These are phyloP conservation scores for Candida sojae DNA, from an alignment of 1,139 yeast genomes.

Conservation along the genomic window DNA sequence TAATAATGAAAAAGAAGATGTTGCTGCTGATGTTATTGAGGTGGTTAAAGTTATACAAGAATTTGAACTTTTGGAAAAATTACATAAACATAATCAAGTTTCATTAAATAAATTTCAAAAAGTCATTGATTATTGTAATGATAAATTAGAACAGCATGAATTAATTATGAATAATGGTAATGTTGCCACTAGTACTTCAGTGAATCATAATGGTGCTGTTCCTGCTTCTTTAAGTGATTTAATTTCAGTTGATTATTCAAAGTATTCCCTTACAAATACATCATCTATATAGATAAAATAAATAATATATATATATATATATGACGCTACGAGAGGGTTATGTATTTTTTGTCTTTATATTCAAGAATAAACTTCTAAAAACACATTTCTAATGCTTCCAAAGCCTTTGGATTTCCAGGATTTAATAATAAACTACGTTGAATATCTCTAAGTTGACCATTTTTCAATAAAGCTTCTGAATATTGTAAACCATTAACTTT, in stretches of 20 bases:
- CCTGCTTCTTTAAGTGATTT: slow-evolving; percentile 35
- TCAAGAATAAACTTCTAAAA: no score
- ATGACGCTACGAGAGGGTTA: background rate
- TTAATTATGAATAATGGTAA: slow-evolving; percentile 18
- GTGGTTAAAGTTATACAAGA: slow-evolving; percentile 36
- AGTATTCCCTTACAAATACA: slow-evolving; percentile 28
- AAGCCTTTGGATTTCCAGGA: slow-evolving; percentile 22
- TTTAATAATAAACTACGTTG: slow-evolving; percentile 55
- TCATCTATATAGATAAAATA: slow-evolving; percentile 1
- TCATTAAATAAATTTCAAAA: slow-evolving; percentile 52
- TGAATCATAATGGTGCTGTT: slow-evolving; percentile 1
- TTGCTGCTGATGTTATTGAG: slow-evolving; percentile 25
- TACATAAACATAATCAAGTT: slow-evolving; percentile 58
- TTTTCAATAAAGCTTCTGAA: slow-evolving; percentile 49
- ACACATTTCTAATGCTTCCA: slow-evolving; percentile 15
- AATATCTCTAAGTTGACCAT: slow-evolving; percentile 50
- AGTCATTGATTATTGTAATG: slow-evolving; percentile 49
- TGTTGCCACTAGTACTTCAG: slow-evolving; percentile 14
- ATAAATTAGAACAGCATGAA: slow-evolving; percentile 35
- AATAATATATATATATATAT: background rate
- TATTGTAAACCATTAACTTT: slow-evolving; percentile 54
- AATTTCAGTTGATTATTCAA: slow-evolving; percentile 50
- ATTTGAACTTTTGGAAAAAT: slow-evolving; percentile 41
- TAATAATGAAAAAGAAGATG: slow-evolving; percentile 10
- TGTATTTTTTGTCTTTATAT: no score